These are phyloP conservation scores for Lichtheimia ornata DNA, from an alignment of 371 early-diverging fungal species.

Conservation along the genomic window DNA sequence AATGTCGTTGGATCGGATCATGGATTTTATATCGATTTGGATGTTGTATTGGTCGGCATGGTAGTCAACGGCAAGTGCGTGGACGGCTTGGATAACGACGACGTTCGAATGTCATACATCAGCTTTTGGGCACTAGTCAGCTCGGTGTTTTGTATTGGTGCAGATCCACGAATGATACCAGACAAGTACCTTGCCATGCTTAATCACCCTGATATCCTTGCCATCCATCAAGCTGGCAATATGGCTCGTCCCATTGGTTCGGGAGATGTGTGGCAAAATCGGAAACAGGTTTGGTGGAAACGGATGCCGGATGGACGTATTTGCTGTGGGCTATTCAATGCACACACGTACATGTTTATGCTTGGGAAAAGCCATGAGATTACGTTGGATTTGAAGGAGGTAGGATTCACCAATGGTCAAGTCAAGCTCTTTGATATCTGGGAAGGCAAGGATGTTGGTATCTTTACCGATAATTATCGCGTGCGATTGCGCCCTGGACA, in stretches of 20 bases:
- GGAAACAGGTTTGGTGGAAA: conserved; percentile 39
- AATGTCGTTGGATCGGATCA: conserved; percentile 18
- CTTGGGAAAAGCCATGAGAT: conserved; percentile 24
- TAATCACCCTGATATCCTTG: conserved; percentile 27
- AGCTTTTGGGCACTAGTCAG: conserved; percentile 38
- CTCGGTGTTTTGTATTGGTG: conserved; percentile 38
- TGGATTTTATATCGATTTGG: conserved; percentile 33
- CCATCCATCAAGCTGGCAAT: conserved; percentile 28
- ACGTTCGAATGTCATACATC: conserved; percentile 31
- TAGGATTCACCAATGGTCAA: conserved; percentile 12
- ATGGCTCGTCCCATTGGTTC: conserved; percentile 28
- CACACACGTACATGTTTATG: conserved; percentile 25
- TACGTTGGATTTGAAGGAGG: conserved; percentile 10
- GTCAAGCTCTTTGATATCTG: conserved; percentile 26
- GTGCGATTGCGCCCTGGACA: conserved; percentile 24
- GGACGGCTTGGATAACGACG: conserved; percentile 36
- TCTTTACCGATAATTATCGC: conserved; percentile 12
- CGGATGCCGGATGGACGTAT: conserved; percentile 21
- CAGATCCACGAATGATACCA: conserved; percentile 35
- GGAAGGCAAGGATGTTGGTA: conserved; percentile 25
- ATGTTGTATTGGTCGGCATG: conserved; percentile 37
- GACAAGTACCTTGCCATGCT: conserved; percentile 31
- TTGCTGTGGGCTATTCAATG: conserved; percentile 32
- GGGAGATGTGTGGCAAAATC: conserved; percentile 24
- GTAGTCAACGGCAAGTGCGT: conserved; percentile 28